These are phyloP conservation scores for Metrosideros polymorpha DNA, from an alignment of 441 rosid species.

Conservation along the genomic window DNA sequence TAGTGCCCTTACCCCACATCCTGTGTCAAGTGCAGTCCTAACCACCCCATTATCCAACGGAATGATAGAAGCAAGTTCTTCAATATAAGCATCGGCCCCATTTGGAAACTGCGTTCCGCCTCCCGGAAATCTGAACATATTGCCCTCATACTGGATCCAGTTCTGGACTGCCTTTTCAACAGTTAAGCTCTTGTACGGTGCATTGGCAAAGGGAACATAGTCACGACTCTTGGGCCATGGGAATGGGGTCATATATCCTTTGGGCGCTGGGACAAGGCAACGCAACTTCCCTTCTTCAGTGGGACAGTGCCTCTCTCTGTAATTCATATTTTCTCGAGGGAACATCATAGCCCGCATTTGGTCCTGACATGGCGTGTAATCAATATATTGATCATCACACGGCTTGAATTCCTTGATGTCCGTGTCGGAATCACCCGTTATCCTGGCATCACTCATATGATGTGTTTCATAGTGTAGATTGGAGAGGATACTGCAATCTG, in stretches of 20 bases:
- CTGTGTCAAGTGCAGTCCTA: constrained; percentile 32
- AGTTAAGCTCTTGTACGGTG: constrained; percentile 30
- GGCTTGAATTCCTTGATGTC: constrained; percentile 8
- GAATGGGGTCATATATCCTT: constrained; percentile 31
- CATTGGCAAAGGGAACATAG: constrained; percentile 29
- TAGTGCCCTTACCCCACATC: constrained; percentile 28
- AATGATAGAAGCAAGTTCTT: constrained; percentile 27
- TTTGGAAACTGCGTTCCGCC: constrained; percentile 36
- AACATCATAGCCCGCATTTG: constrained; percentile 27
- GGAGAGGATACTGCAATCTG: constrained; percentile 19
- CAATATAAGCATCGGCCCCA: constrained; percentile 26
- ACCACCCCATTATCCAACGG: constrained; percentile 26
- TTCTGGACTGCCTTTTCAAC: constrained; percentile 36
- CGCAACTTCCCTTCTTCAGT: constrained; percentile 18
- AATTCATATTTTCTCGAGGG: constrained; percentile 25
- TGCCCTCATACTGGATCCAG: constrained; percentile 36
- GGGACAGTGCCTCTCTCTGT: constrained; percentile 33
- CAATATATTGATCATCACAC: constrained; percentile 14
- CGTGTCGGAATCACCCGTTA: constrained; percentile 4
- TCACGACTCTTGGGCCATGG: constrained; percentile 37
- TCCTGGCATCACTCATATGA: background rate
- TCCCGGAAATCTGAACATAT: constrained; percentile 33
- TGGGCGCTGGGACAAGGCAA: constrained; percentile 31
- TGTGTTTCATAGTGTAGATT: constrained; percentile 29
- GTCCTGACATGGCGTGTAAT: constrained; percentile 37